Base-by-base conservation (phyloP, 768 basidiomycete species). In the Mrakia frigida region DNA sequence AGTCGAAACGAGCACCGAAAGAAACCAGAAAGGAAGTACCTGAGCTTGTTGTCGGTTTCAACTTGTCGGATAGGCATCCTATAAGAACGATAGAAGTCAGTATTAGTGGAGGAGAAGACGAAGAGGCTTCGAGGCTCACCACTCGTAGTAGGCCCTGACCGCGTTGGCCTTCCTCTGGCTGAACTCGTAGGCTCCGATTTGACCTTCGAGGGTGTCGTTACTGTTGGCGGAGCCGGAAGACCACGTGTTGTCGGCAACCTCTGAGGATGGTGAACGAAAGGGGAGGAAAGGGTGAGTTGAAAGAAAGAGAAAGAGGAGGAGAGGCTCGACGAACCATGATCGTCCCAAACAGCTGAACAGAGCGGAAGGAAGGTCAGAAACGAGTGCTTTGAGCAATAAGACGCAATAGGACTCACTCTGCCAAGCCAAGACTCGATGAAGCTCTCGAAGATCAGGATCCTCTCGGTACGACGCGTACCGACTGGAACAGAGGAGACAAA, bases 31-130 rank as follows among this genome's bases (percentile, higher is more conserved):
- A n/a, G n/a, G n/a, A n/a, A n/a, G n/a, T 0, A 56, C 56, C 56
- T 84, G 23, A 89, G 85, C 79, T 87, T 85, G 81, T 89, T 87
- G 70, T 85, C 85, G 1, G 85, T 84, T 56, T 85, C 85, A 25
- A 89, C 87, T 78, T 88, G 87, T 14, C 89, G 85, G 77, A 89
- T 87, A 18, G 88, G 88, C 84, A 89, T 86, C 88, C 43, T 46
- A 14, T 6, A 46, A 46, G 43, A 46, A 41, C 39, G 39, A 11
- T 46, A 46, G 43, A 46, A 46, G 14, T n/a, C n/a, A n/a, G n/a
- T n/a, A n/a, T n/a, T n/a, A 14, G 14, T 10, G 43, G 14, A 46
- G 7, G 43, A 46, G 14, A 14, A 46, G 43, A 46, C n/a, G n/a
- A 14, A 46, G 43, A 46, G 14, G n/a, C n/a, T n/a, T n/a, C 43